Percentiles rank a stretch among this genome's conserved stretches.
Conservation (phyloP, 305 asterid genomes). For the Solanum hybrid region DNA sequence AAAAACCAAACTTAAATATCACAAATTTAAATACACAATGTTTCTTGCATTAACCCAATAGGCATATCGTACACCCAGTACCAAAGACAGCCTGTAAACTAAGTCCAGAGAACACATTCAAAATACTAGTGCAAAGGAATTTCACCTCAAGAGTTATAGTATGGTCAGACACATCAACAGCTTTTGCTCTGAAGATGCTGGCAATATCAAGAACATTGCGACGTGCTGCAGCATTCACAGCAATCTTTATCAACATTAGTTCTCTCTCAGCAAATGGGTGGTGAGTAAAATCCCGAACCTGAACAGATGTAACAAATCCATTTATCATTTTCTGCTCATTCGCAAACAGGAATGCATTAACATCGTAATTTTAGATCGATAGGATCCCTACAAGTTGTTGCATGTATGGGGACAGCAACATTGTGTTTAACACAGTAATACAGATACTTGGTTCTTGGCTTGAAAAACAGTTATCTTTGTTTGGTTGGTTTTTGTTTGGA, state of each 20-base stretch:
- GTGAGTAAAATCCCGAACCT: slow-evolving; percentile 87
- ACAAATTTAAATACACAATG: not conserved
- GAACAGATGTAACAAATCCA: slow-evolving; percentile 16
- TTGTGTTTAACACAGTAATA: not conserved
- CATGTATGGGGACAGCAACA: not conserved
- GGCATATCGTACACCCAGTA: not conserved
- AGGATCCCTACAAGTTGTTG: not conserved
- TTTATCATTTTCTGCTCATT: slow-evolving; percentile 13
- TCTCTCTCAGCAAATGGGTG: slow-evolving; percentile 90
- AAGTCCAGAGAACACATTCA: not conserved
- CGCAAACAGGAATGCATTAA: slow-evolving; percentile 8
- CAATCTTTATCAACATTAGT: slow-evolving; percentile 76
- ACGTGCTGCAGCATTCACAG: slow-evolving; percentile 83
- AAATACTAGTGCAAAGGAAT: not conserved
- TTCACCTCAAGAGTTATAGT: slow-evolving; percentile 85
- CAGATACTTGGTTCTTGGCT: not conserved
- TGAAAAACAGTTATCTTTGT: not conserved
- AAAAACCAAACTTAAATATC: not conserved
- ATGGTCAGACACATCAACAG: slow-evolving; percentile 93
- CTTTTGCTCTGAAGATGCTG: slow-evolving; percentile 93
- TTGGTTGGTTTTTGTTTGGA: not conserved
- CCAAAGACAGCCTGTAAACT: not conserved
- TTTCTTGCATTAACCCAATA: not conserved
- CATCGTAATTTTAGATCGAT: not conserved
- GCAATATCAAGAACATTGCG: slow-evolving; percentile 93